A percentile compares a stretch with the other conserved stretches of the same genome.
phyloP scores from a whole-genome alignment of 129 eudicot species.

The Logfia minima region DNA sequence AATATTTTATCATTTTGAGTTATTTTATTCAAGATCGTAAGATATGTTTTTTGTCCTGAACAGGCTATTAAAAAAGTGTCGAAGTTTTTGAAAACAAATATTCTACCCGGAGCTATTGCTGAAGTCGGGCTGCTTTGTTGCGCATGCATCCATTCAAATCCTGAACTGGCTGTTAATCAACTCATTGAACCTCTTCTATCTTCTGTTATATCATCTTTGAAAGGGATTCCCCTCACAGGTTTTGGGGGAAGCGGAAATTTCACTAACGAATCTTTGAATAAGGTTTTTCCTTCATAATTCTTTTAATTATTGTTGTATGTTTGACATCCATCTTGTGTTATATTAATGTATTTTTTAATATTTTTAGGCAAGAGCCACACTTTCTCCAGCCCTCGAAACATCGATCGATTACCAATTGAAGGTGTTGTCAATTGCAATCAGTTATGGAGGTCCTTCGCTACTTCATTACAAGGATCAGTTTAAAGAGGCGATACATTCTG shows the following conservation, averaged over 20 bases:
- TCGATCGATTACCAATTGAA: constrained; percentile 87
- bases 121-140: constrained; percentile 98
- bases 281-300: constrained; percentile 42
- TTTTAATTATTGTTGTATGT: constrained; percentile 21
- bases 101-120: constrained; percentile 97
- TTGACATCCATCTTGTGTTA: constrained; percentile 17
- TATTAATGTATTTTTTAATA: neutral
- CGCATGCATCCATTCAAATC: constrained; percentile 91
- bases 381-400: constrained; percentile 94
- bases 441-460: constrained; percentile 84
- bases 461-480: constrained; percentile 69
- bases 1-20: neutral
- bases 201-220: constrained; percentile 70
- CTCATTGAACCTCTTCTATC: constrained; percentile 78
- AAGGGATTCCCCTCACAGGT: constrained; percentile 80
- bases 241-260: constrained; percentile 70
- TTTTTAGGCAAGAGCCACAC: constrained; percentile 59
- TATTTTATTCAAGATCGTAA: constrained; percentile 10
- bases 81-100: constrained; percentile 82
- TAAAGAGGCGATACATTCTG: constrained; percentile 72
- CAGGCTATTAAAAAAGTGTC: constrained; percentile 94
- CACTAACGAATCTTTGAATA: constrained; percentile 40
- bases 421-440: constrained; percentile 87
- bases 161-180: constrained; percentile 70
- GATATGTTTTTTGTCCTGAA: constrained; percentile 12